phyloP scores from a whole-genome alignment of 352 stramenopile genomes.

The Phytophthora pluvialis region DNA sequence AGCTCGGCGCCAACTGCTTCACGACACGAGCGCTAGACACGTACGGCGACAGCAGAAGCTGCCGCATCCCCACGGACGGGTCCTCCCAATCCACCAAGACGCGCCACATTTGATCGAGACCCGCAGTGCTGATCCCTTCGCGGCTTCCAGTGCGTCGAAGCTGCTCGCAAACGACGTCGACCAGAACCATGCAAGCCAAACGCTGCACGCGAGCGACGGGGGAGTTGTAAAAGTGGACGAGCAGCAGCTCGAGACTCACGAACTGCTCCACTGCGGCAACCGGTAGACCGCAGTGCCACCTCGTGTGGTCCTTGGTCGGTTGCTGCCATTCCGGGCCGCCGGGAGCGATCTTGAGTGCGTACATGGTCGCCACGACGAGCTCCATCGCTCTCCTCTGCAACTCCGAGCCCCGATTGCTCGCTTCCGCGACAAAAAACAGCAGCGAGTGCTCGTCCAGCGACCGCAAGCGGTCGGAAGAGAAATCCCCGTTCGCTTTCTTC shows the following conservation, averaged over 20 bases:
- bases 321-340: slow-evolving; percentile 18
- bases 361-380: slow-evolving; percentile 37
- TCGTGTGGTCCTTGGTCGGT: slow-evolving; percentile 23
- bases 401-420: slow-evolving; percentile 17
- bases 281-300: slow-evolving; percentile 35
- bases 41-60: slow-evolving; percentile 31
- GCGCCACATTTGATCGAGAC: slow-evolving; percentile 37
- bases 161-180: slow-evolving; percentile 45
- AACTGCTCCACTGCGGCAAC: slow-evolving; percentile 39
- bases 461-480: slow-evolving; percentile 36
- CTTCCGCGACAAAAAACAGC: slow-evolving; percentile 41
- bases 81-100: slow-evolving; percentile 34
- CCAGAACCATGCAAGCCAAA: slow-evolving; percentile 36
- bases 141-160: slow-evolving; percentile 29
- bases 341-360: slow-evolving; percentile 28
- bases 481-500: slow-evolving; percentile 37
- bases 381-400: slow-evolving; percentile 35
- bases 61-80: slow-evolving; percentile 20
- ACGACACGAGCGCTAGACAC: slow-evolving; percentile 24
- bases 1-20: slow-evolving; percentile 34
- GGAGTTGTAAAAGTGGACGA: slow-evolving; percentile 45
- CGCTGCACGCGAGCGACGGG: slow-evolving; percentile 26
- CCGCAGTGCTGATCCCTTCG: slow-evolving; percentile 21
- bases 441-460: slow-evolving; percentile 39
- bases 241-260: slow-evolving; percentile 39